Evolutionary conservation across 2,329 filamentous ascomycete species (phyloP).

Genomic region (Didymella exigua): DNA sequence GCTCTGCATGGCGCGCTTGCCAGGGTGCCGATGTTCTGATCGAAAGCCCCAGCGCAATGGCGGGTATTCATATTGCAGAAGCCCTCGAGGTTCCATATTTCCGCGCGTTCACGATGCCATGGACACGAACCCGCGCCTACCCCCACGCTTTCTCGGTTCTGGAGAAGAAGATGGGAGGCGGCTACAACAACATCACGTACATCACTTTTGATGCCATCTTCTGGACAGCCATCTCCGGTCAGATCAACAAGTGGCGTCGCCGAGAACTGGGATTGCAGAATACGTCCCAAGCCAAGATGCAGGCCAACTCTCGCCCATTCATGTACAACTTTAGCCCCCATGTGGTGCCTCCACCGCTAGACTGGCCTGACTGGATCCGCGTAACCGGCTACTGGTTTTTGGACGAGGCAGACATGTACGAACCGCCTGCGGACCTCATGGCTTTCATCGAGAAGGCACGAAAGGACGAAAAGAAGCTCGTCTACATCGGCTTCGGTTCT

Average conservation of each 20-base stretch:
- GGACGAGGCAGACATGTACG: constrained; percentile 72
- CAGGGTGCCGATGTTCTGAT: constrained; percentile 88
- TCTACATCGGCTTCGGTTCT: constrained; percentile 96
- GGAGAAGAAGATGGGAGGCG: constrained; percentile 90
- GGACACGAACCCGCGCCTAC: constrained; percentile 93
- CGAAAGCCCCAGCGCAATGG: constrained; percentile 96
- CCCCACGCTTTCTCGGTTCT: constrained; percentile 95
- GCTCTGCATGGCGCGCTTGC: constrained; percentile 81
- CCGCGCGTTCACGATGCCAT: constrained; percentile 97
- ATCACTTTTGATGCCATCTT: constrained; percentile 96
- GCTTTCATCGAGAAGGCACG: constrained; percentile 85
- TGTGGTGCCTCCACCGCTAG: constrained; percentile 90
- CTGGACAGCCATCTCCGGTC: constrained; percentile 89
- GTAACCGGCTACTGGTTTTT: constrained; percentile 99
- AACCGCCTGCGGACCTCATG: constrained; percentile 74
- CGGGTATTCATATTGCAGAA: constrained; percentile 95
- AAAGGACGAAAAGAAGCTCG: constrained; percentile 83
- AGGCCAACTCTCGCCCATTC: constrained; percentile 97
- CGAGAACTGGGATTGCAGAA: constrained; percentile 76
- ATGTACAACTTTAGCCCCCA: constrained; percentile 95
- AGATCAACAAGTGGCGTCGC: constrained; percentile 92
- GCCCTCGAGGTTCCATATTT: constrained; percentile 93
- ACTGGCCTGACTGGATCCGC: constrained; percentile 97
- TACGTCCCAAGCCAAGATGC: constrained; percentile 87
- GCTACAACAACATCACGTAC: constrained; percentile 94